Base-by-base conservation (phyloP, 164 flowering plant genomes). In the Vitis rotundifolia region DNA sequence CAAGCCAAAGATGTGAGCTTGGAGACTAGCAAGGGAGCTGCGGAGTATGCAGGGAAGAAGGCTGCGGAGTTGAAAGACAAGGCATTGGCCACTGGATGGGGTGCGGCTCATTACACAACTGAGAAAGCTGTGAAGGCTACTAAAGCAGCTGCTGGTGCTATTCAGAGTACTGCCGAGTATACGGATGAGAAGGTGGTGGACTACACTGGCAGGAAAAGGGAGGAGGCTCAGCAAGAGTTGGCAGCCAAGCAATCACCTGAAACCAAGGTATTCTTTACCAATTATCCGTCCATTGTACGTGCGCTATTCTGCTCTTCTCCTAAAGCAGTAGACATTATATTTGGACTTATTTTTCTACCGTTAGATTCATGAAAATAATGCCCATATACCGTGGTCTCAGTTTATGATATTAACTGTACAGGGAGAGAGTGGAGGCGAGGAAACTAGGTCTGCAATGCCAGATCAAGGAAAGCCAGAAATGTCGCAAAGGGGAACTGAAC, bases 101-200 rank as follows among this genome's bases (percentile, higher is more conserved):
- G 71, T 3, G 82, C 87, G 0, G 86, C 83, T 4, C 82, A 80
- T 66, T 78, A 64, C 68, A 73, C 86, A 0, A 57, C 78, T 3
- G 86, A 82, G 66, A 81, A 63, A 63, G 75, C 82, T 1, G 84
- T 76, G 70, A 85, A 80, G 49, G 86, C 86, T 12, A 85, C 89
- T 16, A 86, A 81, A 55, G 72, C 54, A 56, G 80, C 77, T 2
- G 85, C 74, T 1, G 67, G 64, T 18, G 79, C 65, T 11, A 82
- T 79, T 3, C 55, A 73, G 66, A 78, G 74, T 18, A 83, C 69
- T 5, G 77, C 71, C 2, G 81, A 72, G 68, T 78, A 73, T 59
- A 76, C 83, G 2, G 87, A 80, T 7, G 87, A 89, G 75, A 78
- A 50, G 11, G 72, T 77, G 2, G 72, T 59, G 62, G 87, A 80